Percentiles rank a stretch among this genome's conserved stretches.
These are phyloP conservation scores for Amaranthus palmeri DNA, from an alignment of 148 eudicot genomes.

Conservation along the genomic window DNA sequence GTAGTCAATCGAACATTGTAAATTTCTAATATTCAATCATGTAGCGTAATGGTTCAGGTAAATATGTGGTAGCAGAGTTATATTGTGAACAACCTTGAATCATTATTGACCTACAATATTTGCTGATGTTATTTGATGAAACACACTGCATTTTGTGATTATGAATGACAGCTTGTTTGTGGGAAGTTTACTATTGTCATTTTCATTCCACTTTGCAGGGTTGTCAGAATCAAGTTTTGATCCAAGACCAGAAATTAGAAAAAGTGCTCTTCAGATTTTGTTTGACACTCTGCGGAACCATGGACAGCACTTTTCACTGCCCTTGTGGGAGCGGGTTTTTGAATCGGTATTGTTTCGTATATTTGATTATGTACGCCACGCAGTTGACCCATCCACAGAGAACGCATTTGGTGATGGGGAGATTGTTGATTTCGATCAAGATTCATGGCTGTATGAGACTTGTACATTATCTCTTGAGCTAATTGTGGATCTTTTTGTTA, in stretches of 20 bases:
- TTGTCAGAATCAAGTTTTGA: constrained; percentile 98
- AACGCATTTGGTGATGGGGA: constrained; percentile 44
- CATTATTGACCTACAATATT: neutral
- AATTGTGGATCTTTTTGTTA: constrained; percentile 91
- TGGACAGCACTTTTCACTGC: constrained; percentile 86
- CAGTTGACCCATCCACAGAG: constrained; percentile 72
- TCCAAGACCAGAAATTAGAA: constrained; percentile 92
- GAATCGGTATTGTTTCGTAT: constrained; percentile 95
- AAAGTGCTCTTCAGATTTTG: constrained; percentile 84
- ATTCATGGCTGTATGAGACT: constrained; percentile 98
- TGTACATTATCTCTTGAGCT: constrained; percentile 92
- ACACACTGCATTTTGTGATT: neutral
- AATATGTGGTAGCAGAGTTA: neutral
- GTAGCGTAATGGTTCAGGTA: neutral
- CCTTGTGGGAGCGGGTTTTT: constrained; percentile 93
- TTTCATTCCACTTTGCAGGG: constrained; percentile 43
- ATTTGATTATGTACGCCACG: constrained; percentile 93
- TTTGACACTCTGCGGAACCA: constrained; percentile 89
- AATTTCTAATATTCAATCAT: neutral
- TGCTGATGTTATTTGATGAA: neutral
- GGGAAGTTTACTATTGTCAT: constrained; percentile 1
- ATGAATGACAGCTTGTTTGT: neutral
- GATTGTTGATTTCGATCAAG: constrained; percentile 71
- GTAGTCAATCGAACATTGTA: neutral
- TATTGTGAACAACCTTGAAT: neutral